Percentiles rank a stretch among this genome's conserved stretches.
Evolutionary conservation across 202 grass and related monocot species (phyloP).

Genomic region (Setaria italica): DNA sequence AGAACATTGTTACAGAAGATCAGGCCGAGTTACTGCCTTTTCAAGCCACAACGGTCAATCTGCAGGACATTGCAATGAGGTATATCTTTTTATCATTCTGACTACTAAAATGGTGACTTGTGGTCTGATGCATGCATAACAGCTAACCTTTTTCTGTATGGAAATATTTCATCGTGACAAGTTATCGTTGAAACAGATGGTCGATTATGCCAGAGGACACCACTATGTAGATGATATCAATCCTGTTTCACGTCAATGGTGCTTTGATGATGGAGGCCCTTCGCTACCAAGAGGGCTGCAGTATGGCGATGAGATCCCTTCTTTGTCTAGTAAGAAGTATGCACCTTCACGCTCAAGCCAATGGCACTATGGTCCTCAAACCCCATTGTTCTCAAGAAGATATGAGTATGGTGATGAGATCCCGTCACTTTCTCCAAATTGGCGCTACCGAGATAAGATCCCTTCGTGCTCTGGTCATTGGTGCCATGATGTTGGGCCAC

Average conservation of each 20-base stretch:
- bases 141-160: conserved; percentile 13
- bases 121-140: neutral
- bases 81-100: conserved; percentile 31
- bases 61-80: conserved; percentile 22
- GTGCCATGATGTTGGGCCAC: conserved; percentile 30
- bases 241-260: conserved; percentile 37
- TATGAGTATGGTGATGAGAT: conserved; percentile 51
- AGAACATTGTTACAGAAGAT: conserved; percentile 27
- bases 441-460: conserved; percentile 43
- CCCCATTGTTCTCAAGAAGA: conserved; percentile 32
- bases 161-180: conserved; percentile 11
- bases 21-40: conserved; percentile 24
- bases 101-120: conserved; percentile 16
- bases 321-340: conserved; percentile 39
- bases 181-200: conserved; percentile 46
- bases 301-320: conserved; percentile 63
- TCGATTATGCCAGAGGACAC: conserved; percentile 8
- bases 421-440: conserved; percentile 34
- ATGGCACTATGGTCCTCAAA: conserved; percentile 27
- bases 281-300: conserved; percentile 39
- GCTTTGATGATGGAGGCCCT: conserved; percentile 38
- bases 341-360: conserved; percentile 28
- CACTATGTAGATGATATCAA: conserved; percentile 13
- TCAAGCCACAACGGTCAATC: conserved; percentile 32
- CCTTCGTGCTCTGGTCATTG: conserved; percentile 44